Evolutionary conservation across 441 rosid genomes (phyloP), one percentile per base, ranked within the genome.

Genomic region (Gossypium lobatum): DNA sequence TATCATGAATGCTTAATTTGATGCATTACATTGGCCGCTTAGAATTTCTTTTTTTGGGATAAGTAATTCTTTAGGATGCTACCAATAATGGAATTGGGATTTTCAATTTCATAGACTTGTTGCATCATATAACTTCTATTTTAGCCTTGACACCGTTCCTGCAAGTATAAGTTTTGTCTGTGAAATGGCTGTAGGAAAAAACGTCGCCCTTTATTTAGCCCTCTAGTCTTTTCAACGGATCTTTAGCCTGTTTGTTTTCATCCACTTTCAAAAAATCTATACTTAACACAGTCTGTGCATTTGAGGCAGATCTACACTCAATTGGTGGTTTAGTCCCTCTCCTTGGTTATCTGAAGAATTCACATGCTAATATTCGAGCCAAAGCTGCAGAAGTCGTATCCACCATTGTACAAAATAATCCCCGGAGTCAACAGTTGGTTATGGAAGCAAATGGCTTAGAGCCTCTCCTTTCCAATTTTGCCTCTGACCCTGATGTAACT

Each of bases 351-450:
- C 78, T 95, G 64, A 91, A 83, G 77, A 91, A 89, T 73, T 74
- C 95, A 4, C 95, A 88, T 78, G 87, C 91, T 53, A 91, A 88
- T 65, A 84, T 91, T 68, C 88, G 99, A 18, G 98, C 98, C 6
- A 95, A 95, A 84, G 97, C 98, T 76, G 97, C 97, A 2, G 98
- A 93, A 21, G 97, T 95, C 34, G 88, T 95, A 3, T 83, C 86
- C 72, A 94, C 98, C n/a, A 81, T 94, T 31, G 97, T 91, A 65
- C 99, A 95, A 87, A 95, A 93, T 83, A 95, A 93, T 83, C 97
- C 97, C 54, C 81, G 77, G 63, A 85, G 99, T 78, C 99, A 95
- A 83, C 93, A 89, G 63, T 77, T 95, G 64, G 97, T 93, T 74
- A 93, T 93, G 97, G 98, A 93, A 78, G 95, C 94, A 75, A 95